A percentile compares a stretch with the other conserved stretches of the same genome.
Conservation (phyloP, 148 eudicot species). For the Spergularia bocconei region DNA sequence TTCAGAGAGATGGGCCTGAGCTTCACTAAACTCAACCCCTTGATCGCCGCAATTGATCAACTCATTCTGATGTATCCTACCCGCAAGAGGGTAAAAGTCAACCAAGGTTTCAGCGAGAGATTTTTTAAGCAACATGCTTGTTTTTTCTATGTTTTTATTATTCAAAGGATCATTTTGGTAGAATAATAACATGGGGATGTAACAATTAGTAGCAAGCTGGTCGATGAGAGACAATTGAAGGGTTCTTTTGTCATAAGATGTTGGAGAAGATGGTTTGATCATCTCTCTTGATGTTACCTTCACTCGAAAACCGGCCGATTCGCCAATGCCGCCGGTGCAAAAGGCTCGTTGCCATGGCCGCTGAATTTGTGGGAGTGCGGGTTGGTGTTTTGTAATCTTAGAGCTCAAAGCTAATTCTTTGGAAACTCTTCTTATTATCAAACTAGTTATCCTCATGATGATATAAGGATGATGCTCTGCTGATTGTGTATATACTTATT, state of each 20-base stretch:
- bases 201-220: conserved; percentile 25
- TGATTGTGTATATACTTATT: no score
- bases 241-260: conserved; percentile 25
- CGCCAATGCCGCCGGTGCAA: no score
- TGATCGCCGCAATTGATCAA: conserved; percentile 27
- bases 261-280: conserved; percentile 43
- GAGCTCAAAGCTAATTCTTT: no score
- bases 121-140: no score
- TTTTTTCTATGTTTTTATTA: no score
- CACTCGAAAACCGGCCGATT: not conserved
- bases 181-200: conserved; percentile 32
- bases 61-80: conserved; percentile 17
- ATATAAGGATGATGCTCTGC: no score
- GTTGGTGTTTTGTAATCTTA: no score
- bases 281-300: conserved; percentile 20
- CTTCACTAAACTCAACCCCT: no score
- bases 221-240: conserved; percentile 36
- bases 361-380: no score
- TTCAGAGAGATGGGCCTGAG: conserved; percentile 21
- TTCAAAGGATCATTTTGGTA: conserved; percentile 12
- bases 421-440: no score
- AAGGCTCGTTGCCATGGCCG: no score
- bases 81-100: conserved; percentile 35
- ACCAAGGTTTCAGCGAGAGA: conserved; percentile 29
- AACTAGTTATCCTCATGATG: no score